Conservation (phyloP, 179 eudicot species). For the Drosera spatulata region DNA sequence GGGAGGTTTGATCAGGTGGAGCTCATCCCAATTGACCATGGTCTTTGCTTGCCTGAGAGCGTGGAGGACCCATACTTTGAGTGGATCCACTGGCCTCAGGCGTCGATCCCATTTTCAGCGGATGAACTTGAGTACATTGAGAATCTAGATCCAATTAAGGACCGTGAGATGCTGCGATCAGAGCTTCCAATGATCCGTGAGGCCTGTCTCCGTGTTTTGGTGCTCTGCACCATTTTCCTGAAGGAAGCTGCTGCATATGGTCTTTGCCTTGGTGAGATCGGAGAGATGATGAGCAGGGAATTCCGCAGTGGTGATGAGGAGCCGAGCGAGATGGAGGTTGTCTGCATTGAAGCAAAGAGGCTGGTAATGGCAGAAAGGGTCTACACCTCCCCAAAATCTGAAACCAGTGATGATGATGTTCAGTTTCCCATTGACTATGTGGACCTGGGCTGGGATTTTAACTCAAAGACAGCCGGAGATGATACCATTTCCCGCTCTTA, state of each 20-base stretch:
- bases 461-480: slow-evolving; percentile 24
- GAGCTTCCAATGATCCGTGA: slow-evolving; percentile 84
- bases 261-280: slow-evolving; percentile 75
- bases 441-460: slow-evolving; percentile 24
- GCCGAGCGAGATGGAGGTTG: slow-evolving; percentile 69
- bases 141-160: slow-evolving; percentile 46
- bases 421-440: slow-evolving; percentile 56
- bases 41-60: slow-evolving; percentile 72
- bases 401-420: slow-evolving; percentile 31
- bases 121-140: slow-evolving; percentile 70
- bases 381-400: slow-evolving; percentile 23
- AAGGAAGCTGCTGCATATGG: slow-evolving; percentile 75
- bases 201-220: slow-evolving; percentile 60
- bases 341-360: slow-evolving; percentile 66
- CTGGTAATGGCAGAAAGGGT: slow-evolving; percentile 34
- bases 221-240: slow-evolving; percentile 66
- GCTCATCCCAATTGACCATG: slow-evolving; percentile 80
- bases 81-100: slow-evolving; percentile 94
- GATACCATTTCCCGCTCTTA: slow-evolving; percentile 19
- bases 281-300: slow-evolving; percentile 85
- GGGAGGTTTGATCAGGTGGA: slow-evolving; percentile 73
- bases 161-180: slow-evolving; percentile 50
- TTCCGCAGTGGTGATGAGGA: slow-evolving; percentile 69
- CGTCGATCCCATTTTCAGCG: slow-evolving; percentile 67
- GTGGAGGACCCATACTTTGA: slow-evolving; percentile 83